These are phyloP conservation scores for Fagus crenata DNA, from an alignment of 306 rosid genomes.

Conservation along the genomic window DNA sequence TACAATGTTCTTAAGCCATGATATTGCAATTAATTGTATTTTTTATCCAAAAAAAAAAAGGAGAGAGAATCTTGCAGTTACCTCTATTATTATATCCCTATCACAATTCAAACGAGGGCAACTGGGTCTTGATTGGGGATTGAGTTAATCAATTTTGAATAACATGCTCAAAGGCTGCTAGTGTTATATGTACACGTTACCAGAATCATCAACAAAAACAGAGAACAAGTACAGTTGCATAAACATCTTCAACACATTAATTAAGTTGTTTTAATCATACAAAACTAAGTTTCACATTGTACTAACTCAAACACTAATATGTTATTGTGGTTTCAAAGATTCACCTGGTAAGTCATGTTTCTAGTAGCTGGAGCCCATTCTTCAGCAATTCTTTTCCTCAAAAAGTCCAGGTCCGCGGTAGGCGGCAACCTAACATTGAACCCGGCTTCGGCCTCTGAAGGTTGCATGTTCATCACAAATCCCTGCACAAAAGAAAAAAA, in stretches of 20 bases:
- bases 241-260: neutral
- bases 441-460: slow-evolving; percentile 92
- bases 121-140: neutral
- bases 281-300: neutral
- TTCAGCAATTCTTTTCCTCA: slow-evolving; percentile 59
- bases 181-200: neutral
- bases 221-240: neutral
- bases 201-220: neutral
- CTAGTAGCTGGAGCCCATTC: slow-evolving; percentile 86
- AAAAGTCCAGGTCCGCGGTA: slow-evolving; percentile 52
- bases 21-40: too few relatives aligned
- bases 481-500: slow-evolving; percentile 50
- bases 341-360: slow-evolving; percentile 78
- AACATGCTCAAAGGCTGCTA: slow-evolving; percentile 1
- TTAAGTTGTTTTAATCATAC: neutral
- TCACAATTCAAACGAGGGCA: neutral
- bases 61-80: too few relatives aligned
- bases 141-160: neutral
- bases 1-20: too few relatives aligned
- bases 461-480: slow-evolving; percentile 88
- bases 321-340: neutral
- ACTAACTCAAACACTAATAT: neutral
- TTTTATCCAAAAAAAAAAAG: too few relatives aligned
- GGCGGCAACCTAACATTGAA: slow-evolving; percentile 80
- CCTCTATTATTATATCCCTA: neutral